phyloP scores from a whole-genome alignment of 148 eudicot genomes.

The Amaranthus palmeri region DNA sequence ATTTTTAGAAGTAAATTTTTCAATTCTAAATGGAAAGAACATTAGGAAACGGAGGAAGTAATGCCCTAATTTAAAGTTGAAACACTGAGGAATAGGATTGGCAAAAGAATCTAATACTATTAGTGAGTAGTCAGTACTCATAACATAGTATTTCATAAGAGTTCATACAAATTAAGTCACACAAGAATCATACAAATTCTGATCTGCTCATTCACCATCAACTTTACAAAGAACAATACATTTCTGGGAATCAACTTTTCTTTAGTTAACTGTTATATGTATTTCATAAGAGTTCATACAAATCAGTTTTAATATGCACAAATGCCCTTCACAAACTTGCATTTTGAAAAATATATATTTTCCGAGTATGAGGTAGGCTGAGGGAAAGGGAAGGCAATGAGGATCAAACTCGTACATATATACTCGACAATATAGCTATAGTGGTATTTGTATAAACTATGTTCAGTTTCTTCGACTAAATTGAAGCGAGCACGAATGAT shows the following conservation, averaged over 20 bases:
- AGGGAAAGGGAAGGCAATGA: too few species aligned
- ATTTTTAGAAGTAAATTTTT: too few species aligned
- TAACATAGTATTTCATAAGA: not conserved
- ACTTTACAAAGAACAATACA: too few species aligned
- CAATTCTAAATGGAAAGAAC: too few species aligned
- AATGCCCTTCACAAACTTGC: constrained; percentile 18
- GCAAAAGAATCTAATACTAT: constrained; percentile 2
- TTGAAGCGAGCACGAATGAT: not conserved
- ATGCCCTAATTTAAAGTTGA: too few species aligned
- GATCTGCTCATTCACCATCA: too few species aligned
- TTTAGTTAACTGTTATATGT: not conserved
- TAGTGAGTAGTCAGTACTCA: not conserved
- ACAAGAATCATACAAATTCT: constrained; percentile 8
- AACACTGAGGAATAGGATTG: too few species aligned
- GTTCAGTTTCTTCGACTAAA: constrained; percentile 21
- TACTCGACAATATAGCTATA: not conserved
- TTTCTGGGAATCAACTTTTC: not conserved
- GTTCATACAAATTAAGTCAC: not conserved
- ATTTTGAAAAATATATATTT: not conserved
- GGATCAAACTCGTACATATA: constrained; percentile 5
- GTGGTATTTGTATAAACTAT: constrained; percentile 20
- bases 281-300: constrained; percentile 8
- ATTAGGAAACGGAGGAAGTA: too few species aligned
- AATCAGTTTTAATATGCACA: constrained; percentile 5
- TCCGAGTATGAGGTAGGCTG: too few species aligned